Conservation (phyloP, 148 eudicot species). For the Fagopyrum homotropicum region DNA sequence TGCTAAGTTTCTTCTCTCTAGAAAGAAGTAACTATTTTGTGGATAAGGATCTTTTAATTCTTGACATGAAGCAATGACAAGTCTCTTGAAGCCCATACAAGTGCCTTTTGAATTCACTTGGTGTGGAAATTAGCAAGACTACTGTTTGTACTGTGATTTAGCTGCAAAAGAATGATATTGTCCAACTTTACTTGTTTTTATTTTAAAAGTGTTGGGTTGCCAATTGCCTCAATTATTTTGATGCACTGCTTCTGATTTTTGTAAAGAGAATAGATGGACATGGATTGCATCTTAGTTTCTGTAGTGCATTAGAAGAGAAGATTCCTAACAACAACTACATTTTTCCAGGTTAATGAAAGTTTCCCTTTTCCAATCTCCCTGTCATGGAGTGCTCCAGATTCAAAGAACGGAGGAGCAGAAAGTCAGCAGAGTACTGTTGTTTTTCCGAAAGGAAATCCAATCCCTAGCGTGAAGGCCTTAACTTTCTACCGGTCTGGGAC, state of each 20-base stretch:
- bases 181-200: not conserved
- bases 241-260: not conserved
- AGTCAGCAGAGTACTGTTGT: constrained; percentile 60
- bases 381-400: constrained; percentile 73
- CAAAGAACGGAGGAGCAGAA: constrained; percentile 34
- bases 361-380: constrained; percentile 74
- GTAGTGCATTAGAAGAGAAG: not conserved
- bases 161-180: not conserved
- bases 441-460: constrained; percentile 79
- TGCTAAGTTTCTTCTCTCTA: not conserved
- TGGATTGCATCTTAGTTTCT: not conserved
- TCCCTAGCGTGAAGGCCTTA: constrained; percentile 80
- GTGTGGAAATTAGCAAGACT: not conserved
- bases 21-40: not conserved
- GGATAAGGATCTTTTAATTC: no score
- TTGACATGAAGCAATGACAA: no score
- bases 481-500: constrained; percentile 69
- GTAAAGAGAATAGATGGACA: not conserved
- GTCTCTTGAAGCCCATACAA: no score
- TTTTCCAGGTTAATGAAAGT: constrained; percentile 71
- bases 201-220: not conserved
- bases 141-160: not conserved
- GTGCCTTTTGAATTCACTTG: no score
- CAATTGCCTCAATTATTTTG: not conserved
- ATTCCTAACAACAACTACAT: not conserved